Conservation (phyloP, 73 alveolate species). For the Blepharisma japonicum region DNA sequence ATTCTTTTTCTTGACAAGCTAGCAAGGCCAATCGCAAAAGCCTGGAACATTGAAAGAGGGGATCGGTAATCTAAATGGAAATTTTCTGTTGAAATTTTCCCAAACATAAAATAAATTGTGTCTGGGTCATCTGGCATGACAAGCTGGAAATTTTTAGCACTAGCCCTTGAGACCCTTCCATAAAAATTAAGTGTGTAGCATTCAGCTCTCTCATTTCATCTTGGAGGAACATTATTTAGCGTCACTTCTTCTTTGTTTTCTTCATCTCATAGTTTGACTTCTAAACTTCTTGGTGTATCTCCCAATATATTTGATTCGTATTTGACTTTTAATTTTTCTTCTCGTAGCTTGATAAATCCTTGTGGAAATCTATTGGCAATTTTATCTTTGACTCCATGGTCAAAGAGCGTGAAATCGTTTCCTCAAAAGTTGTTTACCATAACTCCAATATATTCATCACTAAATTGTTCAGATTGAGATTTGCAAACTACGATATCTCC, state of each 20-base stretch:
- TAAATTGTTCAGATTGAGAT: background rate
- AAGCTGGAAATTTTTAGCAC: slow-evolving; percentile 29
- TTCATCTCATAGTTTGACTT: slow-evolving; percentile 13
- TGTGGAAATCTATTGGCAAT: background rate
- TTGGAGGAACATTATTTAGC: slow-evolving; percentile 10
- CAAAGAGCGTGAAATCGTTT: slow-evolving; percentile 16
- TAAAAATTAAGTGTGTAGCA: slow-evolving; percentile 32
- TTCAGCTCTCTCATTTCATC: slow-evolving; percentile 20
- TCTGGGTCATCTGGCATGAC: slow-evolving; percentile 20
- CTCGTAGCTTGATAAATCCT: background rate
- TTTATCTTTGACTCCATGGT: slow-evolving; percentile 21
- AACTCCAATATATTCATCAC: slow-evolving; percentile 17
- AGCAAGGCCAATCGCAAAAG: slow-evolving; percentile 29
- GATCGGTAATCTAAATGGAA: slow-evolving; percentile 26
- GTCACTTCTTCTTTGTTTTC: background rate
- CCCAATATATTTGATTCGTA: slow-evolving; percentile 30
- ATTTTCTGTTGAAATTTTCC: slow-evolving; percentile 13
- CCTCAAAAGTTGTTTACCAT: slow-evolving; percentile 24
- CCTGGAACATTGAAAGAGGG: slow-evolving; percentile 28
- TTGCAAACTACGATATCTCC: slow-evolving; percentile 22
- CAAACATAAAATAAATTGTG: slow-evolving; percentile 26
- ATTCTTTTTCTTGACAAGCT: slow-evolving; percentile 30
- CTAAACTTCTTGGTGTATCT: slow-evolving; percentile 18
- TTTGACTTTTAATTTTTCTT: background rate
- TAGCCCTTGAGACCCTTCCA: slow-evolving; percentile 32